phyloP scores from a whole-genome alignment of 306 rosid species.

The Vicia sativa region DNA sequence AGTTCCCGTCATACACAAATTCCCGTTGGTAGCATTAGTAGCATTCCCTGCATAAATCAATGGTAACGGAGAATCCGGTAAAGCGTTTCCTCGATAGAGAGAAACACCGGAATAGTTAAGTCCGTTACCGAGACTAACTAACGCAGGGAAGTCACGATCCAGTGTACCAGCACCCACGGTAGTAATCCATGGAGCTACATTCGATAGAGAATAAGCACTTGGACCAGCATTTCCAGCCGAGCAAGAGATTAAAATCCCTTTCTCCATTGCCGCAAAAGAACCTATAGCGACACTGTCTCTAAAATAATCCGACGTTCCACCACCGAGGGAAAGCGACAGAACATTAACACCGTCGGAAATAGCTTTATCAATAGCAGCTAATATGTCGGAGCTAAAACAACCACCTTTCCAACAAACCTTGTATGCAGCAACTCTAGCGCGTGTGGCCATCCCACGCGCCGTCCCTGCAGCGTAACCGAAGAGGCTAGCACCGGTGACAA shows the following conservation, averaged over 20 bases:
- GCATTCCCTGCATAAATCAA: conserved; percentile 74
- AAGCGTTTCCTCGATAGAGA: conserved; percentile 59
- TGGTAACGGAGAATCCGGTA: conserved; percentile 52
- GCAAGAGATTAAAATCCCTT: conserved; percentile 77
- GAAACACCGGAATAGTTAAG: conserved; percentile 84
- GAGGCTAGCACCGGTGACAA: conserved; percentile 52
- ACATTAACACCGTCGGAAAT: conserved; percentile 70
- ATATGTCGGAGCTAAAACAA: conserved; percentile 90
- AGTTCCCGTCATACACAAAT: conserved; percentile 74
- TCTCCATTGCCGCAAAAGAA: conserved; percentile 86
- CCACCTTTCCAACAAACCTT: conserved; percentile 95
- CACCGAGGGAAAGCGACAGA: conserved; percentile 88
- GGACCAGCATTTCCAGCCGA: conserved; percentile 97
- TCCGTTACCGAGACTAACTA: conserved; percentile 69
- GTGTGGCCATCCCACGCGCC: conserved; percentile 95
- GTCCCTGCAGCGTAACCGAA: conserved; percentile 75
- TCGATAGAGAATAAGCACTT: conserved; percentile 58
- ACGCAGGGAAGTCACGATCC: conserved; percentile 94
- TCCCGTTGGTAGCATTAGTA: conserved; percentile 59
- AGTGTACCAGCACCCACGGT: conserved; percentile 96
- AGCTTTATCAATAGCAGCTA: conserved; percentile 75
- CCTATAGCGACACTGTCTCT: conserved; percentile 86
- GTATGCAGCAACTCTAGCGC: conserved; percentile 74
- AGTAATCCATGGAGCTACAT: conserved; percentile 91
- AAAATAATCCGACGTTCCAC: conserved; percentile 75